A percentile compares a stretch with the other conserved stretches of the same genome.
Conservation (phyloP, 768 basidiomycete species). For the Mycena galopus region DNA sequence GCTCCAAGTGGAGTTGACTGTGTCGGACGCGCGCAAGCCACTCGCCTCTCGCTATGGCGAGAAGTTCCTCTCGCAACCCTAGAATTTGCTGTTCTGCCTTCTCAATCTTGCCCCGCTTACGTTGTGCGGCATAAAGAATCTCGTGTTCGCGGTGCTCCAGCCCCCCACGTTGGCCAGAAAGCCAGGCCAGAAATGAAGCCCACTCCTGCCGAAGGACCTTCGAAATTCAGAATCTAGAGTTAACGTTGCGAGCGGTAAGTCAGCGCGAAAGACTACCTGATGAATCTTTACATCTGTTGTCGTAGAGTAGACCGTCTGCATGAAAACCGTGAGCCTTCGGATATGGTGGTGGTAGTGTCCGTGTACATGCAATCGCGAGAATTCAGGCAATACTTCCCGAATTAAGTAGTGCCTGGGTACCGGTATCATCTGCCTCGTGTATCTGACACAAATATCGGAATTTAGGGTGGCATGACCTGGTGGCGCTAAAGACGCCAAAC, state of each 20-base stretch:
- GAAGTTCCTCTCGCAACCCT: constrained; percentile 22
- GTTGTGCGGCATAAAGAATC: constrained; percentile 19
- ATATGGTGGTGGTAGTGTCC: not conserved
- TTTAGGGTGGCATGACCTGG: constrained; percentile 30
- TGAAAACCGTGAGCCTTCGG: not conserved
- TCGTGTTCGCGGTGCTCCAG: constrained; percentile 28
- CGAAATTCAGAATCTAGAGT: no score
- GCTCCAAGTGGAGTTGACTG: constrained; percentile 27
- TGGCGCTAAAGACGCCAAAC: constrained; percentile 19
- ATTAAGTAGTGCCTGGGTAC: constrained; percentile 15
- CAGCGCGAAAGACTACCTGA: no score
- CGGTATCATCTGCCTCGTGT: constrained; percentile 33
- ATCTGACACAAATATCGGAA: constrained; percentile 17
- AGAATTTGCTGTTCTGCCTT: constrained; percentile 17
- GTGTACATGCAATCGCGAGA: constrained; percentile 11
- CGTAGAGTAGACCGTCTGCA: constrained; percentile 35
- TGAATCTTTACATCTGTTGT: constrained; percentile 36
- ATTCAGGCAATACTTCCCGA: constrained; percentile 15
- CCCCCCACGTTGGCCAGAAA: constrained; percentile 19
- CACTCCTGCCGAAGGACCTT: constrained; percentile 33
- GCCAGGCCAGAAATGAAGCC: constrained; percentile 29
- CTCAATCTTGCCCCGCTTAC: constrained; percentile 21
- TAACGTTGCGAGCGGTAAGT: no score
- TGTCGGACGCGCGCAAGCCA: constrained; percentile 35
- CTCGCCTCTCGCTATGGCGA: constrained; percentile 19